Percentiles rank a stretch among this genome's conserved stretches.
Conservation (phyloP, 768 basidiomycete genomes). For the Psilocybe cubensis region DNA sequence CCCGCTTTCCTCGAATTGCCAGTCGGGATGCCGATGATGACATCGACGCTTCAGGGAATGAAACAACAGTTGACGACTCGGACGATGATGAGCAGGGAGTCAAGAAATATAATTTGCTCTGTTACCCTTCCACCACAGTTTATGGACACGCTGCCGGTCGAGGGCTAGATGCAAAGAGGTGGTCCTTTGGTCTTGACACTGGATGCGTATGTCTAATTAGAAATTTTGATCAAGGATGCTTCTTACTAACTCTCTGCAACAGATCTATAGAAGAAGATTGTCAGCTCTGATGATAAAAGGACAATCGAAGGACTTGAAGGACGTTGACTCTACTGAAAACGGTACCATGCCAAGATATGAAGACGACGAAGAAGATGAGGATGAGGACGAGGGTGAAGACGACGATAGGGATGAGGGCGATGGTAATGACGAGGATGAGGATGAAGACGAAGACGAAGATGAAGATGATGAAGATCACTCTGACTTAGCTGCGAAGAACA, state of each 20-base stretch:
- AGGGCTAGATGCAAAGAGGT: slow-evolving; percentile 81
- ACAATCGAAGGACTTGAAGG: background rate
- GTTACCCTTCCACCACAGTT: slow-evolving; percentile 76
- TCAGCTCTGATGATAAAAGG: slow-evolving; percentile 68
- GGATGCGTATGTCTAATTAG: slow-evolving; percentile 71
- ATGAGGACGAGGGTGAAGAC: slow-evolving; percentile 23
- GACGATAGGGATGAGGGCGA: slow-evolving; percentile 24
- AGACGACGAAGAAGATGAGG: slow-evolving; percentile 19
- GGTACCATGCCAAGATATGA: slow-evolving; percentile 20
- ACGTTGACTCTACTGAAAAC: slow-evolving; percentile 14
- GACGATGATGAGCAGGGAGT: slow-evolving; percentile 6
- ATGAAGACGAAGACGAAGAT: slow-evolving; percentile 24
- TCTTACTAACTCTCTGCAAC: background rate
- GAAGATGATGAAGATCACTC: too few species aligned
- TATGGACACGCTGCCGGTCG: slow-evolving; percentile 87
- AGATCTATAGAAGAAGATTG: slow-evolving; percentile 64
- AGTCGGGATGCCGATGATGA: slow-evolving; percentile 15
- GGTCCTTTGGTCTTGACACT: slow-evolving; percentile 85
- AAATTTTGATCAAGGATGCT: background rate
- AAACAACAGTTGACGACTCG: slow-evolving; percentile 3
- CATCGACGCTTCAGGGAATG: slow-evolving; percentile 4
- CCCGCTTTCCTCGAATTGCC: background rate
- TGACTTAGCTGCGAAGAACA: background rate
- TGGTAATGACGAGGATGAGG: slow-evolving; percentile 18
- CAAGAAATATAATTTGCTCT: slow-evolving; percentile 46